Base-by-base conservation (phyloP, 192 early-diverging fungal species). In the Backusella liffmaniae region DNA sequence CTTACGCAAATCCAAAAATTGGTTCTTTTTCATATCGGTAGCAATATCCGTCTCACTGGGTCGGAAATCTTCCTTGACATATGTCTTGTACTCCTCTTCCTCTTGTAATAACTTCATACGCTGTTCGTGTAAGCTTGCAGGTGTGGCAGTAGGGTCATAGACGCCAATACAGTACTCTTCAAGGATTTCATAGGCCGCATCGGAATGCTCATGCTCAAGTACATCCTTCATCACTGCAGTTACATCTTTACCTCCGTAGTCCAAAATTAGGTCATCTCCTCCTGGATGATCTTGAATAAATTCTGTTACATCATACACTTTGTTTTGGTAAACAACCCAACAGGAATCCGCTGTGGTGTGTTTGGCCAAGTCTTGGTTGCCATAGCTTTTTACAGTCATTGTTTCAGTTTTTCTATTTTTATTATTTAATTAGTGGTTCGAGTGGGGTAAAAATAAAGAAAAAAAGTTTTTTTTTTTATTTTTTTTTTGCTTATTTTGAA, bases 261-360 rank as follows among this genome's bases (percentile, higher is more conserved):
- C 91, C 79, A 95, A 83, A 36, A 99, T 87, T 39, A 92, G 83
- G 36, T 99, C 96, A 34, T 91, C 92, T 18, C 97, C 97, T 44
- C 97, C 97, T 0, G 97, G 97, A 78, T 99, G 96, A 81, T 97
- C 96, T 9, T 84, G 81, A 73, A 92, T 88, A 83, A 99, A 99
- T 68, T 90, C 76, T 18, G 96, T 94, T 66, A 97, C 79, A 87
- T 97, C 94, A 81, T 94, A 98, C 44, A 97, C 94, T 53, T 93
- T 91, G 82, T 89, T 90, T 32, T 91, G 81, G 74, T 91, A 87
- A 34, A 94, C 88, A 1, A 96, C 87, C 97, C 97, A 98, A 46
- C 94, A 88, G 8, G 93, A 94, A 37, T 85, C 75, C 4, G 80
- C 79, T 21, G 79, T 90, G 79, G 90, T 91, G 83, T 98, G 95